Percentiles rank a stretch among this genome's conserved stretches.
Evolutionary conservation across 345 rosid species (phyloP).

Genomic region (Pistacia integerrima): DNA sequence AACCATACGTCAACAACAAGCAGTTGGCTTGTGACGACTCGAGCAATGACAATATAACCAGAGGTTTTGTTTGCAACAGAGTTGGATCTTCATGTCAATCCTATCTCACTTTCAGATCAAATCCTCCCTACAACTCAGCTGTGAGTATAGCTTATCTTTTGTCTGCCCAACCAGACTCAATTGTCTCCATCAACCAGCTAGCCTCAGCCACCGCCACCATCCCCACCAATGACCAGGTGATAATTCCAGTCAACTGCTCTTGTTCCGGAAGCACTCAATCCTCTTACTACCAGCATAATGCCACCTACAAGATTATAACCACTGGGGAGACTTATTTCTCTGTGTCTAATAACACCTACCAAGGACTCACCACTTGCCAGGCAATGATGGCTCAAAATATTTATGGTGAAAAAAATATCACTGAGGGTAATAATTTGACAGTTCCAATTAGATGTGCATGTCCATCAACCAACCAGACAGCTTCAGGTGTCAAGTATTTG

Average conservation of each 20-base stretch:
- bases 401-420: conserved; percentile 26
- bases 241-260: conserved; percentile 70
- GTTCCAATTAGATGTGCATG: conserved; percentile 89
- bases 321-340: conserved; percentile 29
- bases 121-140: conserved; percentile 44
- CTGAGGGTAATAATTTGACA: conserved; percentile 25
- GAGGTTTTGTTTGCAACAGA: conserved; percentile 58
- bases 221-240: conserved; percentile 35
- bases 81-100: conserved; percentile 50
- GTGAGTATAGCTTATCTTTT: conserved; percentile 45
- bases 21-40: conserved; percentile 45
- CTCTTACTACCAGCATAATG: conserved; percentile 67
- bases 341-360: conserved; percentile 80
- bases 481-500: conserved; percentile 54
- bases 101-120: conserved; percentile 76
- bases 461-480: conserved; percentile 59
- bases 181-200: conserved; percentile 61
- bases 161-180: conserved; percentile 33
- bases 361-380: conserved; percentile 90
- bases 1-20: conserved; percentile 58
- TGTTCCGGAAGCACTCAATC: conserved; percentile 31
- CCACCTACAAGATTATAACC: conserved; percentile 48
- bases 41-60: conserved; percentile 37
- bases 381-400: conserved; percentile 70
- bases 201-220: conserved; percentile 35